phyloP scores from a whole-genome alignment of 2,329 filamentous ascomycete genomes.

The Exserohilum turcica region DNA sequence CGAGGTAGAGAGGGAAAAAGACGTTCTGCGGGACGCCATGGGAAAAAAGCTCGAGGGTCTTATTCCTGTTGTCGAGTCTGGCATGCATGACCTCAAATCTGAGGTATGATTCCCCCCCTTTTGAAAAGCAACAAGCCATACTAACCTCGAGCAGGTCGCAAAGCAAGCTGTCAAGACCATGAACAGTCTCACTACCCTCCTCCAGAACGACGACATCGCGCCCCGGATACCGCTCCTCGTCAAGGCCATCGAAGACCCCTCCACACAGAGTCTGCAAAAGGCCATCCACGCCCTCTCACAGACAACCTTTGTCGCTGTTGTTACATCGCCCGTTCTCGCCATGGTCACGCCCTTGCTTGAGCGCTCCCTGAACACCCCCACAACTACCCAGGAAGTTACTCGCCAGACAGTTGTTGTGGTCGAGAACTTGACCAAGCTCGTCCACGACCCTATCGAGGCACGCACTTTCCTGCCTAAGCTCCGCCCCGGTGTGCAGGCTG shows the following conservation, averaged over 20 bases:
- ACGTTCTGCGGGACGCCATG: constrained; percentile 87
- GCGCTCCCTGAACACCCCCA: constrained; percentile 88
- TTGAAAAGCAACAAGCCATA: neutral
- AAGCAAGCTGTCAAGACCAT: constrained; percentile 94
- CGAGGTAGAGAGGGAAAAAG: constrained; percentile 85
- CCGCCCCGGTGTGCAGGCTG: constrained; percentile 87
- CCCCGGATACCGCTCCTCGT: constrained; percentile 90
- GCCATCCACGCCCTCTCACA: constrained; percentile 95
- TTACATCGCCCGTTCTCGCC: constrained; percentile 93
- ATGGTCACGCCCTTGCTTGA: constrained; percentile 93
- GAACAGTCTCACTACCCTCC: constrained; percentile 83
- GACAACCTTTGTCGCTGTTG: constrained; percentile 97
- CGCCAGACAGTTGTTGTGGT: constrained; percentile 95
- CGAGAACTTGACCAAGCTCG: constrained; percentile 97
- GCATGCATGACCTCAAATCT: constrained; percentile 94
- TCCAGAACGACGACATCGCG: constrained; percentile 96
- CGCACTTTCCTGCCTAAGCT: constrained; percentile 94
- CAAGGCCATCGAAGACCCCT: constrained; percentile 94
- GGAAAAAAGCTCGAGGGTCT: constrained; percentile 82
- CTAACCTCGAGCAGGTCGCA: constrained; percentile 52
- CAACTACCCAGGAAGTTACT: constrained; percentile 89
- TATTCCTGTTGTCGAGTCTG: constrained; percentile 87
- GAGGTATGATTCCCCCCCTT: constrained; percentile 61
- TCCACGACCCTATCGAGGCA: constrained; percentile 93
- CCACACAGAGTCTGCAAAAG: constrained; percentile 84